Evolutionary conservation across 1,284 basidiomycete species (phyloP).

Genomic region (Ceratobasidium papillatum): DNA sequence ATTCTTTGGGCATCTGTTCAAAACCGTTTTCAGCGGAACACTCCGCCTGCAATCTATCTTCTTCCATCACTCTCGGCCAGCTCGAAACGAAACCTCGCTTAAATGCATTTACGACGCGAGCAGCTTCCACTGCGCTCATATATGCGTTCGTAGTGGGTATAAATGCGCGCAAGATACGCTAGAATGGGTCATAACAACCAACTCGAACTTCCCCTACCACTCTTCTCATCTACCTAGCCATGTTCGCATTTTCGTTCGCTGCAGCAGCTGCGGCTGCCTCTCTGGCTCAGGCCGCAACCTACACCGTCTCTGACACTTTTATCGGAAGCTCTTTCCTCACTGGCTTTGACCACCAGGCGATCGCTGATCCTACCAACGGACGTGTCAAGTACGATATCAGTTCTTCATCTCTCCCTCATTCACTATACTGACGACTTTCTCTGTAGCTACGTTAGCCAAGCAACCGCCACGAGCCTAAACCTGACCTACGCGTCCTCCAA

Average conservation of each 20-base stretch:
- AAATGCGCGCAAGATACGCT: background rate
- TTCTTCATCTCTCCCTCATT: slow-evolving; percentile 6
- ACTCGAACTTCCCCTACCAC: background rate
- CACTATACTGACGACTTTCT: slow-evolving; percentile 53
- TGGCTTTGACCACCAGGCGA: slow-evolving; percentile 61
- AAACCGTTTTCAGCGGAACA: background rate
- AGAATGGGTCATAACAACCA: background rate
- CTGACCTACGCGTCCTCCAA: slow-evolving; percentile 59
- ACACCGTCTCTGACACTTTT: slow-evolving; percentile 54
- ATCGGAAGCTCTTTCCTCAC: slow-evolving; percentile 62
- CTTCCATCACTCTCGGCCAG: background rate
- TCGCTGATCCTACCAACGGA: slow-evolving; percentile 68
- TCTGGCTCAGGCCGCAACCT: slow-evolving; percentile 27
- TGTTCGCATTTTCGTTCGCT: slow-evolving; percentile 17
- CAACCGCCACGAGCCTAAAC: slow-evolving; percentile 58
- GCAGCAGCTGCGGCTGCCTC: slow-evolving; percentile 14
- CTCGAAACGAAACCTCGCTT: slow-evolving; percentile 7
- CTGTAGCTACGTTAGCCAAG: slow-evolving; percentile 60
- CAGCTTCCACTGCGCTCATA: background rate
- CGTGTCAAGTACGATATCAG: slow-evolving; percentile 65
- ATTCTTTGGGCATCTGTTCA: background rate
- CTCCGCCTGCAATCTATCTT: background rate
- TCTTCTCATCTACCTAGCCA: background rate
- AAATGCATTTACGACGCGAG: background rate
- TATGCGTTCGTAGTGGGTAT: background rate